Base-by-base conservation (phyloP, 2,329 filamentous ascomycete species). In the Colletotrichum sp. region DNA sequence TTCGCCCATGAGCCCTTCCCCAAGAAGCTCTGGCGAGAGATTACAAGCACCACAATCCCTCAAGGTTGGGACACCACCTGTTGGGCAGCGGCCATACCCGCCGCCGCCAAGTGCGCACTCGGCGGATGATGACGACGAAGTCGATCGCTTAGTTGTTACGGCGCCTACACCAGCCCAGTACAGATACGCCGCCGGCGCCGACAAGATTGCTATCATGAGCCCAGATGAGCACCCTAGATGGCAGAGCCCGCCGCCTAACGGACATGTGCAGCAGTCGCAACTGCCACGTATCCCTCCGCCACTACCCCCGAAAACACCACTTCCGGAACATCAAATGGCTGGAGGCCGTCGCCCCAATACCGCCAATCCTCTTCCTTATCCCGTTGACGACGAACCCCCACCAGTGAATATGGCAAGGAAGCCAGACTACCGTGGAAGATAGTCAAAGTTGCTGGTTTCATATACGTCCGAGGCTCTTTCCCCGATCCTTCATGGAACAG, bases 331-430 rank as follows among this genome's bases (percentile, higher is more conserved):
- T 79, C 87, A 83, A 78, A 80, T 68, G 62, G 80, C 77, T 49
- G 82, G 77, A 80, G 86, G 78, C 80, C 84, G 76, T 81, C 85
- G 75, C 80, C 82, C 79, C 66, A 81, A 77, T 26, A 69, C 78
- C 21, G 72, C 79, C 21, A 66, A 60, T 67, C 8, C 87, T 10
- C 89, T 95, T 39, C 96, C 96, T 1, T 98, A 98, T 83, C 96
- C 96, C 0, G 85, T 95, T 64, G 93, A 92, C 62, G 91, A 93
- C 60, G 94, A 98, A 32, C 96, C 96, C 21, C 96, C 96, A 5
- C 88, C 91, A 8, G 95, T 98, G 9, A 98, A 98, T 81, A 94
- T 95, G 90, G 93, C 94, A 60, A 92, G 93, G 79, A 98, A 98
- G 84, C 96, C 96, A 1, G 93, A 94, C 65, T 95, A 93, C 80